Base-by-base conservation (phyloP, 345 rosid genomes). In the Sonneratia alba region DNA sequence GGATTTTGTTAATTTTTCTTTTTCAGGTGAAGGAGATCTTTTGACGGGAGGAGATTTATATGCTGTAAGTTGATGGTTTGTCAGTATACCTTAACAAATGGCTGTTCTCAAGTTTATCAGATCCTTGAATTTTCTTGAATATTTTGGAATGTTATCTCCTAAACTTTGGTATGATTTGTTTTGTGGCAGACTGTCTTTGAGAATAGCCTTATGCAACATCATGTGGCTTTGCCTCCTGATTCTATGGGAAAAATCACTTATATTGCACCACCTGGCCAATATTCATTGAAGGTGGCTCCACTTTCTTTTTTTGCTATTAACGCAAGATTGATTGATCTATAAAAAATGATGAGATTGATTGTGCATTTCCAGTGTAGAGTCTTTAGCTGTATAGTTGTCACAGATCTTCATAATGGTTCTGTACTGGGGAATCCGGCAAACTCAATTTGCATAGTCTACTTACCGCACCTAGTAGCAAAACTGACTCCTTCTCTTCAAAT, bases 181-280 rank as follows among this genome's bases (percentile, higher is more conserved):
- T 62, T 11, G 6, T 47, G 80, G 85, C 91, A 96, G 99, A 86
- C 86, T 40, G 99, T 96, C 79, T 91, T 86, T 34, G 99, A 96
- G 85, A 96, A 92, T 87, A 96, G 85, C 76, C 79, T 96, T 67
- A 92, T 96, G 97, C 80, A 86, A 66, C 99, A 96, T 75, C 92
- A 82, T 76, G 87, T 96, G 78, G 96, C 86, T 2, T 91, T 92
- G 71, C 98, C 98, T 71, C 98, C 99, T 70, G 97, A 91, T 84
- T 84, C 95, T 53, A 92, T 96, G 99, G 99, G 99, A 55, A 96
- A 96, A 81, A 76, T 96, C 77, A 82, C 89, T 73, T 96, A 92
- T 74, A 72, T 92, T 87, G 98, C 99, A 62, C 92, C 97, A 24
- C 86, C 98, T 81, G 99, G 99, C 82, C 98, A 96, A 85, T 96